phyloP scores from a whole-genome alignment of 2,329 filamentous ascomycete species.

The Peltaster fructicola region DNA sequence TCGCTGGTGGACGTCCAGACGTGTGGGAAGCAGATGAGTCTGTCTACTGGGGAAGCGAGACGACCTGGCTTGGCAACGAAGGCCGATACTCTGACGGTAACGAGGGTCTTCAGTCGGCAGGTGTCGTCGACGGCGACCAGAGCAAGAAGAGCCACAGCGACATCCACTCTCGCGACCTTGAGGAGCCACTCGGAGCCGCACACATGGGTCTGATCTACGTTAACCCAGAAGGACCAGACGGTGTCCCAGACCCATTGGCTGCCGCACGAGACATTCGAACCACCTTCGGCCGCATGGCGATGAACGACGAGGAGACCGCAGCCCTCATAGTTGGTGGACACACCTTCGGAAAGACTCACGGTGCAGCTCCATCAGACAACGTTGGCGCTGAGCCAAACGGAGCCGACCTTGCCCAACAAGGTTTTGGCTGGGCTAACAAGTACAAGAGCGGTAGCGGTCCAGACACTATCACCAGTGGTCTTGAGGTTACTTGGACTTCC shows the following conservation, averaged over 20 bases:
- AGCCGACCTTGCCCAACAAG: conserved; percentile 46
- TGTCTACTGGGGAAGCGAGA: conserved; percentile 61
- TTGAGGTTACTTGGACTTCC: conserved; percentile 66
- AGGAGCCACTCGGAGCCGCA: conserved; percentile 48
- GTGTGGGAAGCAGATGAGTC: conserved; percentile 61
- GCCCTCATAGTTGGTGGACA: conserved; percentile 65
- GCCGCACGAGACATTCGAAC: conserved; percentile 54
- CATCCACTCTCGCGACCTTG: conserved; percentile 43
- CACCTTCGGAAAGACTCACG: conserved; percentile 67
- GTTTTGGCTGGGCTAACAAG: conserved; percentile 54
- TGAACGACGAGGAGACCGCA: conserved; percentile 69
- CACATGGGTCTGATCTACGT: conserved; percentile 71
- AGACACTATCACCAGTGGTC: conserved; percentile 55
- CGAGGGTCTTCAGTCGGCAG: conserved; percentile 26
- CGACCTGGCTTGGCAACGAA: conserved; percentile 57
- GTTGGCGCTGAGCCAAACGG: conserved; percentile 51
- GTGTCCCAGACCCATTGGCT: conserved; percentile 49
- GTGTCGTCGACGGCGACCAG: conserved; percentile 26
- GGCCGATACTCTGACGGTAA: conserved; percentile 44
- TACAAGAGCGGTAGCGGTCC: conserved; percentile 49
- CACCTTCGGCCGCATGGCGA: conserved; percentile 64
- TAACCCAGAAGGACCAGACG: conserved; percentile 63
- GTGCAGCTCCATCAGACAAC: conserved; percentile 45
- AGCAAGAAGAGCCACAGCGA: conserved; percentile 23
- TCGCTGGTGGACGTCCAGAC: conserved; percentile 53